These are phyloP conservation scores for Pythium angustatum DNA, from an alignment of 352 stramenopile genomes.

Conservation along the genomic window DNA sequence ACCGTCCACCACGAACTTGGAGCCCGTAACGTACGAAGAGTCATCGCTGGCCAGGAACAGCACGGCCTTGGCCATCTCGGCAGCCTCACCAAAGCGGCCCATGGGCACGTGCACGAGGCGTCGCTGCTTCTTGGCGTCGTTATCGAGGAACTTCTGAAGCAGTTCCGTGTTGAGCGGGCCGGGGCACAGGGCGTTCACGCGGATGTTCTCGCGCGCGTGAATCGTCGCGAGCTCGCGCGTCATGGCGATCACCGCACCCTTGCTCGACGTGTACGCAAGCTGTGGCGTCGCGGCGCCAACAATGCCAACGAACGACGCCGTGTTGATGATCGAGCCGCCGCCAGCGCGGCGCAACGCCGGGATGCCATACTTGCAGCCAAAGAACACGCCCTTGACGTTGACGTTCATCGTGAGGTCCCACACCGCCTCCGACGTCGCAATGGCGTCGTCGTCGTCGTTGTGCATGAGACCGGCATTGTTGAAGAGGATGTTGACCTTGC, in stretches of 20 bases:
- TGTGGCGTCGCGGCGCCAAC: constrained; percentile 82
- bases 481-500: constrained; percentile 77
- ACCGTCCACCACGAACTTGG: constrained; percentile 87
- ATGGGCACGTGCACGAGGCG: constrained; percentile 87
- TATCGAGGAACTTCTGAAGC: constrained; percentile 87
- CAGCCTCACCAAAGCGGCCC: constrained; percentile 83
- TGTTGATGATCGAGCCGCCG: constrained; percentile 88
- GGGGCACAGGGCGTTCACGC: constrained; percentile 85
- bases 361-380: constrained; percentile 87
- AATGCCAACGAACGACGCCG: constrained; percentile 82
- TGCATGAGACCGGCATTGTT: constrained; percentile 91
- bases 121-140: constrained; percentile 83
- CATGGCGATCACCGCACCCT: constrained; percentile 87
- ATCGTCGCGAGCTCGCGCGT: constrained; percentile 84
- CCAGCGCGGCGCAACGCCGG: constrained; percentile 76
- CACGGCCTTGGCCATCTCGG: constrained; percentile 86
- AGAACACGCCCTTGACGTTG: constrained; percentile 90
- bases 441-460: constrained; percentile 74
- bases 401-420: constrained; percentile 88
- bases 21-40: constrained; percentile 85
- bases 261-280: constrained; percentile 88
- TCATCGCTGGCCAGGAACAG: constrained; percentile 87
- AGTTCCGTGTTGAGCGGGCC: constrained; percentile 86
- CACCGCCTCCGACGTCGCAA: constrained; percentile 73
- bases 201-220: constrained; percentile 87